Percentiles rank a stretch among this genome's conserved stretches.
Evolutionary conservation across 331 rosid genomes (phyloP).

Genomic region (Spiraea crenata): DNA sequence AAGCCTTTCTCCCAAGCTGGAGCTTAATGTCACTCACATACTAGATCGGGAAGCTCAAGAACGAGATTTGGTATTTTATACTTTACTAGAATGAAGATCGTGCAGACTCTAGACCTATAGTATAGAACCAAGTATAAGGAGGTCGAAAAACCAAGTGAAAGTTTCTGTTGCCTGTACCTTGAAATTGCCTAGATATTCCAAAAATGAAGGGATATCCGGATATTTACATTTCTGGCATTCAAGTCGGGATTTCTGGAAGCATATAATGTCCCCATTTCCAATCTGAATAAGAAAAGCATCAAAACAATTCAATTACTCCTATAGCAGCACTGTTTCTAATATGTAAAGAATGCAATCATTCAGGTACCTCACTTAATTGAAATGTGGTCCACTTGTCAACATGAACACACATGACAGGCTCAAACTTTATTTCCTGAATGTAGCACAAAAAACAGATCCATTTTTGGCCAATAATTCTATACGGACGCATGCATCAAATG

Average conservation of each 20-base stretch:
- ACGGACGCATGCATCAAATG: background rate
- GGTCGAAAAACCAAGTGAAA: background rate
- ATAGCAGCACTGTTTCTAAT: background rate
- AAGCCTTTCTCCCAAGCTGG: too few species aligned
- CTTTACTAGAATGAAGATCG: background rate
- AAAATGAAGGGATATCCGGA: conserved; percentile 83
- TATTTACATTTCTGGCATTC: conserved; percentile 49
- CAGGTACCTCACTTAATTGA: conserved; percentile 50
- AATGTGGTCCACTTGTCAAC: conserved; percentile 46
- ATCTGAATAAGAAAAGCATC: conserved; percentile 43
- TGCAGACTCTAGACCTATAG: background rate
- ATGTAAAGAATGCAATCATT: background rate
- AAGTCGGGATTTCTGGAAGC: conserved; percentile 61
- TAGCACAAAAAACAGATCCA: conserved; percentile 10
- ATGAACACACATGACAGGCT: conserved; percentile 60
- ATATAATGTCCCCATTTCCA: conserved; percentile 87
- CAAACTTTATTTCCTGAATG: conserved; percentile 62
- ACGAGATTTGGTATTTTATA: background rate
- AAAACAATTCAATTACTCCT: background rate
- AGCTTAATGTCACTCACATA: too few species aligned
- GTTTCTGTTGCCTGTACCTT: conserved; percentile 43
- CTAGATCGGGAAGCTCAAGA: too few species aligned
- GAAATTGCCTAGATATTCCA: conserved; percentile 86
- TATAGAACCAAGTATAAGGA: too few species aligned
- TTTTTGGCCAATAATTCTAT: conserved; percentile 4